Evolutionary conservation across 768 basidiomycete genomes (phyloP), one percentile per base, ranked within the genome.

Genomic region (Serendipita indica): DNA sequence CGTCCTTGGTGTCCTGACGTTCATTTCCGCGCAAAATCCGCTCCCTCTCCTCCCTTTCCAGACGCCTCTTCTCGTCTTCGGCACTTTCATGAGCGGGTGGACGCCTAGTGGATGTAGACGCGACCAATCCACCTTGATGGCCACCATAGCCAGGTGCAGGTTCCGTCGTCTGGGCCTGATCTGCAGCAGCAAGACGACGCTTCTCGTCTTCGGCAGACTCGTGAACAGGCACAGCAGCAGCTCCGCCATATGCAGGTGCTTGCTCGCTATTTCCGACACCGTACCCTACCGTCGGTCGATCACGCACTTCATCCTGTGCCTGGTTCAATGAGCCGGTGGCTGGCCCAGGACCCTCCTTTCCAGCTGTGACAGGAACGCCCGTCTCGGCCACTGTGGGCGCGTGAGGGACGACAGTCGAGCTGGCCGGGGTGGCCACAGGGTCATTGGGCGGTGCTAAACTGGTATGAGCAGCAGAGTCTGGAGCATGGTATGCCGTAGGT

Each of bases 331-430:
- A 82, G 3, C 83, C 85, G 61, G 77, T 79, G 1, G 79, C 75
- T 3, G 83, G 82, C 2, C 84, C 83, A 39, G 83, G 81, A 5
- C 83, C 85, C 0, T 65, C 69, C 2, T 73, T 70, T 16, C 81
- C 78, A 2, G 81, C 80, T 16, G 75, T 69, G n/a, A 84, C 71
- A 16, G 84, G 85, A n/a, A 84, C 70, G 12, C 83, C 84, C 0
- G 86, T 86, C 67, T 87, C 86, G 7, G 86, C 83, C 4, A 89
- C 75, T 2, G 84, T 86, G 3, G 82, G 84, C 5, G 70, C 71
- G n/a, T 67, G 67, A 12, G 33, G 43, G 1, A 58, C 39, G 13
- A 58, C 27, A 10, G 60, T 34, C 5, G 58, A 27, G 7, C 30
- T 22, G 18, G 27, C 58, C 6, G 58, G 16, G 5, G 25, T 33